These are phyloP conservation scores for Lasiodiplodia gonubiensis DNA, from an alignment of 2,329 filamentous ascomycete species.

Conservation along the genomic window DNA sequence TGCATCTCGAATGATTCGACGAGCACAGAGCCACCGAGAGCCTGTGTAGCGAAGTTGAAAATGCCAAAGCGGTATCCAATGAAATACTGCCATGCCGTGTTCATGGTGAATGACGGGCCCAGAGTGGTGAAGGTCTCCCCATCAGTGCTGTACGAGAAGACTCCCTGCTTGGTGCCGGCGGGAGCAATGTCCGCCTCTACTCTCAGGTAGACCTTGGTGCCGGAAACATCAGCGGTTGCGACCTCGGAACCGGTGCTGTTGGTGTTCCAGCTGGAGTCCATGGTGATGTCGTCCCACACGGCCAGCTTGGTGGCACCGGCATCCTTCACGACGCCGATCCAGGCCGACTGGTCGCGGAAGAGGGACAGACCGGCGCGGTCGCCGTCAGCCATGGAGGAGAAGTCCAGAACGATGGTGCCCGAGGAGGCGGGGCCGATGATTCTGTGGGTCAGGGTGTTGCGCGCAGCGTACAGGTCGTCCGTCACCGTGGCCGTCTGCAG, in stretches of 20 bases:
- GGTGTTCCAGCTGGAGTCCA: conserved; percentile 46
- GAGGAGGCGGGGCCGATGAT: conserved; percentile 49
- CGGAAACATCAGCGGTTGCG: conserved; percentile 32
- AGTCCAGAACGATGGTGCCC: conserved; percentile 59
- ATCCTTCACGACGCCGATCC: conserved; percentile 57
- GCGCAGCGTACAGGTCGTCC: conserved; percentile 53
- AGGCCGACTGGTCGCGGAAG: conserved; percentile 61
- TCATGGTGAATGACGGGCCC: conserved; percentile 41
- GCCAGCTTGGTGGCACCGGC: conserved; percentile 44
- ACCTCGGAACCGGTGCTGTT: conserved; percentile 40
- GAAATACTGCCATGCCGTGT: conserved; percentile 47
- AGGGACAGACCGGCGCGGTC: conserved; percentile 60
- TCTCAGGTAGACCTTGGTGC: conserved; percentile 41
- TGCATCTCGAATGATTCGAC: conserved; percentile 37
- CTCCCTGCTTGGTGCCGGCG: conserved; percentile 36
- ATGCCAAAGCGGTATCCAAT: conserved; percentile 48
- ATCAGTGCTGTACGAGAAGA: conserved; percentile 48
- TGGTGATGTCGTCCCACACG: conserved; percentile 47
- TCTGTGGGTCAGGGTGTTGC: conserved; percentile 52
- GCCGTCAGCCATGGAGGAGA: conserved; percentile 56
- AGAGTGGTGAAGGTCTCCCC: conserved; percentile 41
- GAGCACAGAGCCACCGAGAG: conserved; percentile 40
- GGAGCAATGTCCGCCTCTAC: conserved; percentile 46
- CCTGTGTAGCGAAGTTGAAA: conserved; percentile 47
- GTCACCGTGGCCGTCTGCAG: conserved; percentile 60